A percentile compares a stretch with the other conserved stretches of the same genome.
Evolutionary conservation across 2,329 filamentous ascomycete genomes (phyloP).

Genomic region (Phialophora tarda): DNA sequence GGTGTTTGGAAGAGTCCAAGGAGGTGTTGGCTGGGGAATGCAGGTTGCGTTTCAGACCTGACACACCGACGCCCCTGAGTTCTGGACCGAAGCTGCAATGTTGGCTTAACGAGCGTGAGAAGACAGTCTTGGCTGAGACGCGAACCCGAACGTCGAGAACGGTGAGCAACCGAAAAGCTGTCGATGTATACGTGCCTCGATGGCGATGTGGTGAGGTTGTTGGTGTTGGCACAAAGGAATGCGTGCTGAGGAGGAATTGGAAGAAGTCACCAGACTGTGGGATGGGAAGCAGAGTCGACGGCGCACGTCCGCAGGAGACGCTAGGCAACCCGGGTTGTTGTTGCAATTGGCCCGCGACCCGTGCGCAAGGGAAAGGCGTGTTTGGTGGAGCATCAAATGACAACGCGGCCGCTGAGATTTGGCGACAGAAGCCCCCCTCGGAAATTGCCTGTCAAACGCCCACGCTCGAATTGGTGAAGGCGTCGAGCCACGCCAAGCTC

Average conservation of each 20-base stretch:
- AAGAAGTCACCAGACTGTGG: slow-evolving; percentile 19
- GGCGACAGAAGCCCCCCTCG: slow-evolving; percentile 11
- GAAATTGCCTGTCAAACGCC: slow-evolving; percentile 26
- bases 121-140: slow-evolving; percentile 22
- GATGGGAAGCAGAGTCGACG: slow-evolving; percentile 13
- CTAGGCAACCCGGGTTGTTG: slow-evolving; percentile 8
- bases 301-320: neutral
- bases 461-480: slow-evolving; percentile 14
- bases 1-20: slow-evolving; percentile 22
- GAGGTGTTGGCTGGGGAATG: slow-evolving; percentile 32
- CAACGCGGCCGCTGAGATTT: slow-evolving; percentile 1
- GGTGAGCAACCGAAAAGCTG: slow-evolving; percentile 9
- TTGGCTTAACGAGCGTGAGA: slow-evolving; percentile 32
- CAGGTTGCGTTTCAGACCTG: slow-evolving; percentile 34
- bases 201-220: slow-evolving; percentile 33
- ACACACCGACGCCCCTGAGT: slow-evolving; percentile 30
- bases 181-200: slow-evolving; percentile 31
- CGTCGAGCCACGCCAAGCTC: neutral
- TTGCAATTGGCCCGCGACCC: slow-evolving; percentile 14
- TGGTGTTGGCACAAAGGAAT: slow-evolving; percentile 27
- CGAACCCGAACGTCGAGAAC: slow-evolving; percentile 10
- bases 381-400: neutral
- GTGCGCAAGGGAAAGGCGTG: slow-evolving; percentile 5
- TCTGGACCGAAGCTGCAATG: slow-evolving; percentile 23
- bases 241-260: slow-evolving; percentile 20